A percentile compares a stretch with the other conserved stretches of the same genome.
Conservation (phyloP, 441 rosid genomes). For the Daphne laureola region DNA sequence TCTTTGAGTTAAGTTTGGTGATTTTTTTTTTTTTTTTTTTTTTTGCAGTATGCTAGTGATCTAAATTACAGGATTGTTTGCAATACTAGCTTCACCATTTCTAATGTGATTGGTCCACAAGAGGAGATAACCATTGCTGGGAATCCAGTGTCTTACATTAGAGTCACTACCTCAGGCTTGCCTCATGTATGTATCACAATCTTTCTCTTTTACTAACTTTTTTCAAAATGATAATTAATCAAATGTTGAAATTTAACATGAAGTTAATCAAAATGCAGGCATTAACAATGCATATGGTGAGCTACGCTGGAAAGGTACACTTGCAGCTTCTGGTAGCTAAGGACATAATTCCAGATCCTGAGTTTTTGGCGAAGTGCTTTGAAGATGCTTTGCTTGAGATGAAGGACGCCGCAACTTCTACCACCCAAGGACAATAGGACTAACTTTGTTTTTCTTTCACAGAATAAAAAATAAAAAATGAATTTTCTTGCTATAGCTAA, state of each 20-base stretch:
- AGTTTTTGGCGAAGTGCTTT: conserved; percentile 48
- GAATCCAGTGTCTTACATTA: conserved; percentile 32
- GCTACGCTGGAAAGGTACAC: conserved; percentile 54
- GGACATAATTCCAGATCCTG: conserved; percentile 59
- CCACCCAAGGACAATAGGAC: conserved; percentile 6
- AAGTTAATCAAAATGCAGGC: conserved; percentile 23
- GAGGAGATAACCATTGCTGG: conserved; percentile 33
- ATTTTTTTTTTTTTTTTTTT: not conserved
- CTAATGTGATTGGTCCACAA: conserved; percentile 42
- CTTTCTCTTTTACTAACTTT: too few relatives aligned
- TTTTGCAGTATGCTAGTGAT: conserved; percentile 26
- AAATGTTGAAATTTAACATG: too few relatives aligned
- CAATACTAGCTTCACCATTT: conserved; percentile 41
- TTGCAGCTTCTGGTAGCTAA: conserved; percentile 55
- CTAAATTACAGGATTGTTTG: conserved; percentile 38
- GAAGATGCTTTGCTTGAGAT: conserved; percentile 47
- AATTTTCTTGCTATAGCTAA: too few relatives aligned
- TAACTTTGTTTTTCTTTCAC: too few relatives aligned
- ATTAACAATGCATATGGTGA: conserved; percentile 57
- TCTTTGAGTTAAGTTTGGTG: not conserved
- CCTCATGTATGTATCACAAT: conserved; percentile 45
- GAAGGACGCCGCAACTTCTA: conserved; percentile 34
- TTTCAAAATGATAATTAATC: too few relatives aligned
- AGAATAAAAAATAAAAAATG: too few relatives aligned
- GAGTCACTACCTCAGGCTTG: conserved; percentile 28